phyloP scores from a whole-genome alignment of 768 basidiomycete genomes.

The Tubosaeta sp. region DNA sequence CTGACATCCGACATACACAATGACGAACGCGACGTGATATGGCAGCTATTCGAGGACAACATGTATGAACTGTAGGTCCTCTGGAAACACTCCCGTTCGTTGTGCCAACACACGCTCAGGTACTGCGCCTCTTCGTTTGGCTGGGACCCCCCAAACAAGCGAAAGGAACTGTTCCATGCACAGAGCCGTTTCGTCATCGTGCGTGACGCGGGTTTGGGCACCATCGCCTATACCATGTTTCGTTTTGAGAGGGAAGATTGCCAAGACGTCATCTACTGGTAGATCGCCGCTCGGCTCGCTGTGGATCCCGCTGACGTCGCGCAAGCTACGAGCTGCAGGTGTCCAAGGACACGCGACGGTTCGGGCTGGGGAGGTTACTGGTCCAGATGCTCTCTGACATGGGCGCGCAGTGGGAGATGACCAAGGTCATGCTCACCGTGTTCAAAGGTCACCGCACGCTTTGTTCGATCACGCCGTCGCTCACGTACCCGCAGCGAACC shows the following conservation, averaged over 20 bases:
- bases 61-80: constrained; percentile 44
- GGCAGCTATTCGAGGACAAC: constrained; percentile 50
- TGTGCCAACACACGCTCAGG: constrained; percentile 32
- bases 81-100: not conserved
- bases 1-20: constrained; percentile 32
- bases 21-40: constrained; percentile 42
- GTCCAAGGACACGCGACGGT: constrained; percentile 35
- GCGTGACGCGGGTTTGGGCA: constrained; percentile 18
- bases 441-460: constrained; percentile 53
- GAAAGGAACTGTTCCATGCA: constrained; percentile 54
- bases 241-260: constrained; percentile 69
- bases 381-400: constrained; percentile 48
- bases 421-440: constrained; percentile 71
- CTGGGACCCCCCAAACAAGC: constrained; percentile 58
- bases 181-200: constrained; percentile 60
- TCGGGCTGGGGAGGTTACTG: constrained; percentile 57
- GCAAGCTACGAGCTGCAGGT: constrained; percentile 79
- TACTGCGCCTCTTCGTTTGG: constrained; percentile 58
- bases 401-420: constrained; percentile 51
- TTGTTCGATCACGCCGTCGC: not conserved
- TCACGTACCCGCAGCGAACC: constrained; percentile 38
- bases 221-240: constrained; percentile 51
- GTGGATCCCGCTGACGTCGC: not conserved
- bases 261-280: constrained; percentile 71
- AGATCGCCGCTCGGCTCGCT: constrained; percentile 5